phyloP scores from a whole-genome alignment of 169 alveolate species.

The Perkinsus chesapeaki region DNA sequence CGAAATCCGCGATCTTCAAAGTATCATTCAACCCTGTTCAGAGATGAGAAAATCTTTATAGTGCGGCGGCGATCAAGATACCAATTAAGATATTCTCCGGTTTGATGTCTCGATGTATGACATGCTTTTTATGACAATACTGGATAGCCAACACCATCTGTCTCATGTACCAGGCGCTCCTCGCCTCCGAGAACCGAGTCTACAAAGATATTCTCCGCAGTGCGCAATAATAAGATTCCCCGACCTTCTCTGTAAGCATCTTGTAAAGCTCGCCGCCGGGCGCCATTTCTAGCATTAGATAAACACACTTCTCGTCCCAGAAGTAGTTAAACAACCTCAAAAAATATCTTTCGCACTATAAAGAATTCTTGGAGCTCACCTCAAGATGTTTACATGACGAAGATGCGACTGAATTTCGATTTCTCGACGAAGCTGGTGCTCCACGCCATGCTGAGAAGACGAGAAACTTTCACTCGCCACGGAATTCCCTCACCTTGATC shows the following conservation, averaged over 20 bases:
- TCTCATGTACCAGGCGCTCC: conserved; percentile 57
- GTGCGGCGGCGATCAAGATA: background rate
- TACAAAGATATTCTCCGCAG: background rate
- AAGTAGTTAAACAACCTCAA: conserved; percentile 69
- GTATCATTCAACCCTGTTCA: conserved; percentile 42
- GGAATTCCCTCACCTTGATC: conserved; percentile 9
- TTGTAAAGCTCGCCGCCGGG: conserved; percentile 68
- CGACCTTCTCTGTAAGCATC: conserved; percentile 39
- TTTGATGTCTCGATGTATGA: conserved; percentile 81
- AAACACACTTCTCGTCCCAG: conserved; percentile 72
- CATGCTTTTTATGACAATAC: conserved; percentile 65
- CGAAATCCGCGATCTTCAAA: conserved; percentile 79
- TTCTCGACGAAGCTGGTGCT: conserved; percentile 68
- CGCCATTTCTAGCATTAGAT: conserved; percentile 78
- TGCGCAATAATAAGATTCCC: conserved; percentile 2
- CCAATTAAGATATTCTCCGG: conserved; percentile 78
- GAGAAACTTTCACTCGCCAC: background rate
- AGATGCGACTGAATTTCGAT: conserved; percentile 74
- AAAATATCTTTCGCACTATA: background rate
- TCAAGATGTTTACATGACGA: conserved; percentile 62
- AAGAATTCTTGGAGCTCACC: background rate
- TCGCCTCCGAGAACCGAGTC: conserved; percentile 42
- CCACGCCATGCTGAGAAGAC: conserved; percentile 38
- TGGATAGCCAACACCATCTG: conserved; percentile 62
- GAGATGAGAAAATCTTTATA: background rate